Evolutionary conservation across 768 basidiomycete species (phyloP).

Genomic region (Punctularia strigosozonata): DNA sequence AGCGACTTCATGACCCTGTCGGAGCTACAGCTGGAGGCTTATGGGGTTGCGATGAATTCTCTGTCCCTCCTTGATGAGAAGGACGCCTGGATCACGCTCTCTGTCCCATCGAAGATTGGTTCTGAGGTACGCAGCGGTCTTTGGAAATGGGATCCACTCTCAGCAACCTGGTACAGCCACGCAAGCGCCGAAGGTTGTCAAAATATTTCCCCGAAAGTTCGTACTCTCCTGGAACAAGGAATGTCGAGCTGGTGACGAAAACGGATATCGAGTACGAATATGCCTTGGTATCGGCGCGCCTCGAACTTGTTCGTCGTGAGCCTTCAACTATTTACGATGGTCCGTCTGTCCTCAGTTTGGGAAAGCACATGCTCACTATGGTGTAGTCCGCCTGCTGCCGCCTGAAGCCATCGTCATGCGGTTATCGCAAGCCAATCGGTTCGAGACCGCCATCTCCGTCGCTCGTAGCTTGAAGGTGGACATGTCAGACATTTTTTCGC

Average conservation of each 20-base stretch:
- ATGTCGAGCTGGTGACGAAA: constrained; percentile 71
- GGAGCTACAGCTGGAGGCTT: constrained; percentile 68
- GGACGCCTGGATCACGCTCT: constrained; percentile 76
- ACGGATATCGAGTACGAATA: constrained; percentile 73
- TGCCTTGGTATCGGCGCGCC: constrained; percentile 61
- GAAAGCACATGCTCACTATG: constrained; percentile 12
- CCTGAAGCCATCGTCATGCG: constrained; percentile 61
- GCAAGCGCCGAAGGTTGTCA: constrained; percentile 62
- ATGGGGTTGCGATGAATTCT: constrained; percentile 81
- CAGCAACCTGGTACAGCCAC: constrained; percentile 26
- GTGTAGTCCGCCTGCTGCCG: constrained; percentile 36
- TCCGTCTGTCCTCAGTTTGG: not conserved
- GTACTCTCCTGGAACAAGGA: constrained; percentile 47
- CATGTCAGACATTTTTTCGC: constrained; percentile 77
- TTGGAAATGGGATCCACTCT: constrained; percentile 1
- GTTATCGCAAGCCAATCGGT: constrained; percentile 67
- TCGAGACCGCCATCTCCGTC: constrained; percentile 66
- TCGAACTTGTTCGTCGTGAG: constrained; percentile 64
- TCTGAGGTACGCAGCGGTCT: constrained; percentile 26
- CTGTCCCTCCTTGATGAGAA: constrained; percentile 71
- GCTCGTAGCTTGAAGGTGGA: constrained; percentile 71
- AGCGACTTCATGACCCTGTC: constrained; percentile 35
- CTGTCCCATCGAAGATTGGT: constrained; percentile 32
- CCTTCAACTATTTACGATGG: constrained; percentile 16
- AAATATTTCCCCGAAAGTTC: constrained; percentile 71